Evolutionary conservation across 176 grass and related monocot species (phyloP).

Genomic region (Puccinellia tenuiflora): DNA sequence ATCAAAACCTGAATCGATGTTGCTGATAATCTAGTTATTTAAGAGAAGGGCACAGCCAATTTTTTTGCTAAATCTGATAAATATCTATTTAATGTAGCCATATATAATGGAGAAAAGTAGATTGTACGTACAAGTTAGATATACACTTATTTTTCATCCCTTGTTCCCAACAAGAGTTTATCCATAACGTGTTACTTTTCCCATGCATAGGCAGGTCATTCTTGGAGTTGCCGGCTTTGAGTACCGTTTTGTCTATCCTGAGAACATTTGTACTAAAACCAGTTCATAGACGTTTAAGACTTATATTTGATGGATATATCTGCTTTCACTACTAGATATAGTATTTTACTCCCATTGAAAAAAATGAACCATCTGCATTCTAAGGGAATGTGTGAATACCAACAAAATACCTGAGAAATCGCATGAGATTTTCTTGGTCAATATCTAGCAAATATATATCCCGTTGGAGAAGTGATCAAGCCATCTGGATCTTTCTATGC

Average conservation of each 20-base stretch:
- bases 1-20: constrained; percentile 11
- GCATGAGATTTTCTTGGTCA: background rate
- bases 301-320: constrained; percentile 6
- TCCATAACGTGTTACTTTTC: background rate
- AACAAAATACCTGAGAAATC: background rate
- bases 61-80: constrained; percentile 1
- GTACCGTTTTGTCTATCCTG: constrained; percentile 7
- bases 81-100: background rate
- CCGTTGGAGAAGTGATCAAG: background rate
- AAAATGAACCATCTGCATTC: background rate
- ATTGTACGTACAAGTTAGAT: background rate
- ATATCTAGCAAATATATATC: constrained; percentile 10
- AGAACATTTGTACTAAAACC: constrained; percentile 6
- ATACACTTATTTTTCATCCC: background rate
- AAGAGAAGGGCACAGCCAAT: background rate
- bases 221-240: background rate
- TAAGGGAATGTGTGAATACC: constrained; percentile 1
- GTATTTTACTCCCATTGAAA: background rate
- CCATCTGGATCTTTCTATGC: background rate
- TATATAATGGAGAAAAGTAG: constrained; percentile 8
- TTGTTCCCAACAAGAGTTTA: constrained; percentile 9
- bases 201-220: constrained; percentile 1
- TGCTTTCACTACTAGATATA: background rate
- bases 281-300: background rate
- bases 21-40: background rate